phyloP scores from a whole-genome alignment of 768 basidiomycete genomes.

The Boletus barrowsii region DNA sequence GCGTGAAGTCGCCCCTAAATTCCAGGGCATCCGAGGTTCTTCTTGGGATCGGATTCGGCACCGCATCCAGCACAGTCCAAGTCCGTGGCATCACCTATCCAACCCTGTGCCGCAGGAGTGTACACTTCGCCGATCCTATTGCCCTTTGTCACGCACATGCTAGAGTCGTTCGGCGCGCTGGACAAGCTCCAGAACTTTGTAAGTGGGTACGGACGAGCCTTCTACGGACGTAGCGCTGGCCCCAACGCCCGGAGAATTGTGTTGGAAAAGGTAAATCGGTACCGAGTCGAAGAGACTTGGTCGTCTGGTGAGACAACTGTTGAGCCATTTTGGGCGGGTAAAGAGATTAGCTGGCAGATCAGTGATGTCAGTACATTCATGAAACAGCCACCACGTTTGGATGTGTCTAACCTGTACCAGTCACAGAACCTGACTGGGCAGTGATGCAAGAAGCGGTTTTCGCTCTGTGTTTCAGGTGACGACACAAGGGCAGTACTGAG shows the following conservation, averaged over 20 bases:
- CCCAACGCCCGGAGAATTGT: constrained; percentile 37
- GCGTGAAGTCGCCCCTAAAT: not conserved
- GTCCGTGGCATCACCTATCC: constrained; percentile 63
- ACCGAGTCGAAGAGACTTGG: constrained; percentile 49
- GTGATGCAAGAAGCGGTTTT: not conserved
- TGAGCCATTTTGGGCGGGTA: constrained; percentile 88
- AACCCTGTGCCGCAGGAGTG: constrained; percentile 90
- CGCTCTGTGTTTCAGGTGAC: no score
- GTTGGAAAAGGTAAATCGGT: constrained; percentile 40
- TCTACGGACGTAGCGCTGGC: constrained; percentile 54
- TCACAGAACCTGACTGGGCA: constrained; percentile 4
- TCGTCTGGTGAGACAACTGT: constrained; percentile 46
- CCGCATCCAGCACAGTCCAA: constrained; percentile 78
- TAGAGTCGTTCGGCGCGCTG: constrained; percentile 85
- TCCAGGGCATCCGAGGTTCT: constrained; percentile 88
- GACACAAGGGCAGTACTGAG: constrained; percentile 14
- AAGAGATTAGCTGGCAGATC: constrained; percentile 72
- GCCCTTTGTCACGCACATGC: constrained; percentile 82
- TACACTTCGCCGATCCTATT: constrained; percentile 93
- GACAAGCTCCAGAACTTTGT: constrained; percentile 81
- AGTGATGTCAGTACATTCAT: constrained; percentile 15
- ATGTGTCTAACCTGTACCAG: not conserved
- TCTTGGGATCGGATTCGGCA: constrained; percentile 95
- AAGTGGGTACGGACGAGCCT: constrained; percentile 71
- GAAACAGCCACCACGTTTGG: not conserved